These are phyloP conservation scores for Aspergillus bombycis DNA, from an alignment of 2,329 filamentous ascomycete species.

Conservation along the genomic window DNA sequence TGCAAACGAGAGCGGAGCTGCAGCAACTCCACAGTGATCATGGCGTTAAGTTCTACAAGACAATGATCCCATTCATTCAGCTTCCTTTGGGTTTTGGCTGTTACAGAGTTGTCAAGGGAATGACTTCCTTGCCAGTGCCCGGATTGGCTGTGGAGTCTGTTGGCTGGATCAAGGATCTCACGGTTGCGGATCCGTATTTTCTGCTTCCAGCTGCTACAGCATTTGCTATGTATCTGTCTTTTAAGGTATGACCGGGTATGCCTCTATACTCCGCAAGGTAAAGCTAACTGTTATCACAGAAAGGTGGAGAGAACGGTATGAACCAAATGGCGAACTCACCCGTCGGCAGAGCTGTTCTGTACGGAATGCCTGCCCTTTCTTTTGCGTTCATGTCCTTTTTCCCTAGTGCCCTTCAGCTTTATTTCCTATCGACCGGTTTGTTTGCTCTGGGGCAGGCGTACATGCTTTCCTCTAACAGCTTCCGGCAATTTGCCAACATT, in stretches of 20 bases:
- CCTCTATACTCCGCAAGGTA: not conserved
- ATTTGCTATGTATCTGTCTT: slow-evolving; percentile 58
- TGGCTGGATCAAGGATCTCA: slow-evolving; percentile 79
- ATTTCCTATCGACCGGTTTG: slow-evolving; percentile 56
- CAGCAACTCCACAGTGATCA: slow-evolving; percentile 54
- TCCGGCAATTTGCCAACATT: slow-evolving; percentile 35
- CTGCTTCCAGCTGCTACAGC: slow-evolving; percentile 69
- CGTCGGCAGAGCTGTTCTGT: slow-evolving; percentile 39
- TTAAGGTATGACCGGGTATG: slow-evolving; percentile 55
- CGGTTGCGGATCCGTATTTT: slow-evolving; percentile 74
- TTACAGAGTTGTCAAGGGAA: slow-evolving; percentile 75
- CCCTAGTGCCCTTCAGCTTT: slow-evolving; percentile 63
- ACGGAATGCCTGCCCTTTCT: slow-evolving; percentile 57
- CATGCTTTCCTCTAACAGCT: slow-evolving; percentile 43
- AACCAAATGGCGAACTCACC: slow-evolving; percentile 34
- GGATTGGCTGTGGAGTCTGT: slow-evolving; percentile 71
- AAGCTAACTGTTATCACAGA: slow-evolving; percentile 27
- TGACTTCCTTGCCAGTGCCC: slow-evolving; percentile 79
- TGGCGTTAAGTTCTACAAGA: slow-evolving; percentile 57
- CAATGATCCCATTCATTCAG: slow-evolving; percentile 63
- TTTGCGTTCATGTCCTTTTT: slow-evolving; percentile 58
- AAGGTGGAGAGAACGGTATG: slow-evolving; percentile 42
- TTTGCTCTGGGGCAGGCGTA: slow-evolving; percentile 48
- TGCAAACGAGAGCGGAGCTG: slow-evolving; percentile 55
- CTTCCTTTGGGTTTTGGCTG: slow-evolving; percentile 77